Evolutionary conservation across 495 filamentous ascomycete species (phyloP), one percentile per base, ranked within the genome.

Genomic region (Geopyxis carbonaria): DNA sequence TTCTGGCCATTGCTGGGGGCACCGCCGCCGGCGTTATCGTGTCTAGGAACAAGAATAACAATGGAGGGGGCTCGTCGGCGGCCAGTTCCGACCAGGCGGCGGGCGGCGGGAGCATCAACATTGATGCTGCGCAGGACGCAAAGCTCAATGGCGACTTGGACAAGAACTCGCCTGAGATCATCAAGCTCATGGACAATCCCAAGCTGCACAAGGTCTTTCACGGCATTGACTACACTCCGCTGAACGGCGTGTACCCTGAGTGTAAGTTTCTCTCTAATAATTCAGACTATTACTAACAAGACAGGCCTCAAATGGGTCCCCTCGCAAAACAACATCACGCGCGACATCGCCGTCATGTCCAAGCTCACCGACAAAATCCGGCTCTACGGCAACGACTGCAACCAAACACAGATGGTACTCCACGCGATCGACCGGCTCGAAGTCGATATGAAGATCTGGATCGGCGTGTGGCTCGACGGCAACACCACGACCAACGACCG

Each of bases 361-460:
- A 85, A 93, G 55, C 65, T 97, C 22, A 94, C 84, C 40, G 85
- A 92, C 57, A 76, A 71, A 2, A 67, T 97, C 30, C 80, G 87
- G 1, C 68, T 95, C 10, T 97, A 97, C 56, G 89, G 89, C 18
- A 94, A 82, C 11, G 89, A 97, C 60, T 97, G 89, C 68, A 94
- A 95, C 56, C 87, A 94, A 59, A 94, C 89, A 0, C 74, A 93
- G 55, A 84, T 95, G 81, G 77, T 89, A 1, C 67, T 95, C 28
- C 75, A 87, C 50, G 73, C 85, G 4, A 75, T 97, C 53, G 64
- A 76, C 37, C 68, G 67, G 35, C 67, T 95, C 22, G 69, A 70
- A 23, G 58, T 93, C 37, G 70, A 73, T 15, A 76, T 93, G 64
- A 93, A 89, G 48, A 66, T 97, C 45, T 94, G 89, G 89, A 66